Base-by-base conservation (phyloP, 1,284 basidiomycete species). In the Malassezia globosa region DNA sequence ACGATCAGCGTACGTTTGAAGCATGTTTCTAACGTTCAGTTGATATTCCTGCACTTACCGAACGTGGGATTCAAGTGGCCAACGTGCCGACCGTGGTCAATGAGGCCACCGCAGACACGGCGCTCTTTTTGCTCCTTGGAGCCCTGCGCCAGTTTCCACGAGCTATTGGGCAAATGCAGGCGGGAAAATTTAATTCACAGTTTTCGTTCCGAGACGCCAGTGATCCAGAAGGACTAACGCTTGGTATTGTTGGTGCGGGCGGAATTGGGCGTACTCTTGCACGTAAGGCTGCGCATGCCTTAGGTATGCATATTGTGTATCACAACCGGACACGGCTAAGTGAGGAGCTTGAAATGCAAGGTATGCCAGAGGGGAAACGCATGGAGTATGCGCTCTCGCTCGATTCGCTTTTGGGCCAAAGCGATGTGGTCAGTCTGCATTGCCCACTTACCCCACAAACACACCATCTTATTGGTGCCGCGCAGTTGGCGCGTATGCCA, bases 341-440 rank as follows among this genome's bases (percentile, higher is more conserved):
- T 25, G 22, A 33, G 2, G 46, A 54, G 13, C 22, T 46, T 25
- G 80, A 76, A 44, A 55, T 54, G 1, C 45, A 54, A 10, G 55
- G 50, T 8, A 52, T 52, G 50, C 50, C 50, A 2, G 27, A 34
- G 36, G 60, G 61, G 18, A 52, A 49, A 48, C 59, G 51, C 24
- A 59, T 61, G 59, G 36, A 54, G 36, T 66, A 67, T 41, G 48
- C 59, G 16, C 27, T 37, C 3, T 53, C 60, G 1, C 69, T 77
- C 13, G 67, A 73, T 7, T 69, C 72, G 25, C 63, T 78, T 10
- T 64, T 77, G 2, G 39, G 41, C 0, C 29, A 47, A 7, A 60
- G 69, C 18, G 76, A 78, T 55, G 70, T 77, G 13, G 58, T 78
- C n/a, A 72, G 72, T 14, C 51, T 78, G 1, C 75, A 77, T 58